Conservation (phyloP, 1,139 yeast genomes). For the Candida gigantensis region DNA sequence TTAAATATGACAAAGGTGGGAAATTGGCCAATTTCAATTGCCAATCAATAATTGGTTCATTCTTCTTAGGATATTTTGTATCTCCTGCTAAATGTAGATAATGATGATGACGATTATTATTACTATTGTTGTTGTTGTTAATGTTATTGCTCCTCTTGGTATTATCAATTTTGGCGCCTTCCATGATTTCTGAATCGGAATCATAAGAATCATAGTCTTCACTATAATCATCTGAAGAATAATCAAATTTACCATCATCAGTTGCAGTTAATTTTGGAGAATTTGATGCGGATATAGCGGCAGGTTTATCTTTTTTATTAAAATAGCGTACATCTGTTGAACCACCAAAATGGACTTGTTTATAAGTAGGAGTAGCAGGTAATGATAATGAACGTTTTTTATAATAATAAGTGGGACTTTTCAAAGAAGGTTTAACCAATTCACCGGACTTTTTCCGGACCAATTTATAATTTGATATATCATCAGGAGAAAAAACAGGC, state of each 20-base stretch:
- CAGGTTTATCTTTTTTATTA: conserved; percentile 68
- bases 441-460: conserved; percentile 81
- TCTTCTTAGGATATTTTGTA: conserved; percentile 25
- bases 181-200: conserved; percentile 8
- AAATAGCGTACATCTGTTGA: conserved; percentile 70
- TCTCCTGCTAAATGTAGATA: conserved; percentile 18
- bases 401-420: conserved; percentile 33
- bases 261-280: conserved; percentile 49
- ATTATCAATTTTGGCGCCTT: conserved; percentile 9
- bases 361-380: conserved; percentile 74
- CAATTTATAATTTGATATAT: conserved; percentile 24
- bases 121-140: background rate
- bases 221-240: conserved; percentile 7
- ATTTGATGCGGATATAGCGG: conserved; percentile 67
- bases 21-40: conserved; percentile 51
- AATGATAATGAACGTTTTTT: conserved; percentile 55
- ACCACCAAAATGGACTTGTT: conserved; percentile 77
- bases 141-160: background rate
- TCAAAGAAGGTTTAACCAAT: conserved; percentile 71
- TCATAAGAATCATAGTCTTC: conserved; percentile 13
- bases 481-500: conserved; percentile 1
- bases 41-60: conserved; percentile 40
- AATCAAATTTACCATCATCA: conserved; percentile 15
- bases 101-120: conserved; percentile 21
- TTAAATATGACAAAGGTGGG: conserved; percentile 37